Evolutionary conservation across 2,329 filamentous ascomycete genomes (phyloP), one percentile per base, ranked within the genome.

Genomic region (Ophiosphaerella narmari): DNA sequence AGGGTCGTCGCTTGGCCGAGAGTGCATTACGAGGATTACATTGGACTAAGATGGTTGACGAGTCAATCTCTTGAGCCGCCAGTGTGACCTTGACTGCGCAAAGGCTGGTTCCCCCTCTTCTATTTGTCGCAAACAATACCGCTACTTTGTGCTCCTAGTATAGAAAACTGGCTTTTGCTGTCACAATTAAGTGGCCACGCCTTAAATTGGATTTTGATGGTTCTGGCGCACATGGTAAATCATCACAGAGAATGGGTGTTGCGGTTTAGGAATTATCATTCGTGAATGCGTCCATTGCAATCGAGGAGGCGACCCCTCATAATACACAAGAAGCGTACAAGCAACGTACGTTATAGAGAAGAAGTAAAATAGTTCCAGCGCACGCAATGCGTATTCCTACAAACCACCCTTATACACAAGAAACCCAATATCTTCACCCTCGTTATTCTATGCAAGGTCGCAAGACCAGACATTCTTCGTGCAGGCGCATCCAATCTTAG

Each of bases 391-490:
- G 46, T 48, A 44, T 48, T 50, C 43, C 50, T 47, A 31, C 54
- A 59, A 59, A 39, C 56, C 54, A 53, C 50, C 56, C 48, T 36
- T 45, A 44, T 48, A 39, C 47, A 40, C 39, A 42, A 43, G 38
- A 51, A 39, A 44, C 49, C 39, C 32, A 14, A 14, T 12, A 41
- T 26, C 24, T 39, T 35, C 33, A 39, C 48, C 39, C 33, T 21
- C 18, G 18, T 21, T 21, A 33, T n/a, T 11, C 54, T 68, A 69
- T 36, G 64, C 65, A 24, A 69, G 43, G 59, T 70, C 67, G 58
- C 67, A 70, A 57, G 52, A 56, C 67, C 67, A 70, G 54, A 69
- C 67, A 54, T 58, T 62, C 33, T 48, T 40, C 52, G 37, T 4
- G 26, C 50, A 37, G 32, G 50, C 55, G 50, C 67, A 71, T 33